Evolutionary conservation across 148 eudicot genomes (phyloP).

Genomic region (Cornus controversa): DNA sequence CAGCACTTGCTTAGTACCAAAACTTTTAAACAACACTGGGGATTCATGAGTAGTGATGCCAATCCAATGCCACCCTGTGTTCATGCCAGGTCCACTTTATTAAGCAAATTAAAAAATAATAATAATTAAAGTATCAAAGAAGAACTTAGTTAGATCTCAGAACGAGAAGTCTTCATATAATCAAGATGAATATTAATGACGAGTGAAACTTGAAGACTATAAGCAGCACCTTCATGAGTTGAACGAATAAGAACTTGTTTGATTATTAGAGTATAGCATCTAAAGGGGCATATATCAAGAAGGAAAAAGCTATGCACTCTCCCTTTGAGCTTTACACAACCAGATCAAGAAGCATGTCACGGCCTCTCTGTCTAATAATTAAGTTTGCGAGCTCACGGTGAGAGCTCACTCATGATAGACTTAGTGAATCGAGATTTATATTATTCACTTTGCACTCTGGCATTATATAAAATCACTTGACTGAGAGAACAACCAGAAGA

Average conservation of each 20-base stretch:
- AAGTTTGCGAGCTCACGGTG: too few species aligned
- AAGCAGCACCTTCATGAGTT: not conserved
- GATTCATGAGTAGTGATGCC: slow-evolving; percentile 50
- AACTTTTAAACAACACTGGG: slow-evolving; percentile 59
- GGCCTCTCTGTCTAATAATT: too few species aligned
- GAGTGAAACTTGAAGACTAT: not conserved
- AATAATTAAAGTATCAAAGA: not conserved
- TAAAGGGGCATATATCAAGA: not conserved
- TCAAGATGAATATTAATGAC: too few species aligned
- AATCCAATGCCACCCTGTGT: slow-evolving; percentile 67
- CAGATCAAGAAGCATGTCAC: too few species aligned
- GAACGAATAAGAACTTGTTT: not conserved
- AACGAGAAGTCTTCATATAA: not conserved
- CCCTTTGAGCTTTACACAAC: too few species aligned
- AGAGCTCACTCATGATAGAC: too few species aligned
- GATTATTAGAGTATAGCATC: not conserved
- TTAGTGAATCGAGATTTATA: not conserved
- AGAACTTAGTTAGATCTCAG: not conserved
- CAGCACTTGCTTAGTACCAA: slow-evolving; percentile 63
- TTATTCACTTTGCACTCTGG: not conserved
- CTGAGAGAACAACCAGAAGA: not conserved
- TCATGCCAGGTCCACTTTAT: slow-evolving; percentile 9
- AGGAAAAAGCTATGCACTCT: too few species aligned
- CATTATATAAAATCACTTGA: not conserved
- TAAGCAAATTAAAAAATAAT: not conserved